Conservation (phyloP, 2,329 filamentous ascomycete genomes). For the Penicillium sp. region DNA sequence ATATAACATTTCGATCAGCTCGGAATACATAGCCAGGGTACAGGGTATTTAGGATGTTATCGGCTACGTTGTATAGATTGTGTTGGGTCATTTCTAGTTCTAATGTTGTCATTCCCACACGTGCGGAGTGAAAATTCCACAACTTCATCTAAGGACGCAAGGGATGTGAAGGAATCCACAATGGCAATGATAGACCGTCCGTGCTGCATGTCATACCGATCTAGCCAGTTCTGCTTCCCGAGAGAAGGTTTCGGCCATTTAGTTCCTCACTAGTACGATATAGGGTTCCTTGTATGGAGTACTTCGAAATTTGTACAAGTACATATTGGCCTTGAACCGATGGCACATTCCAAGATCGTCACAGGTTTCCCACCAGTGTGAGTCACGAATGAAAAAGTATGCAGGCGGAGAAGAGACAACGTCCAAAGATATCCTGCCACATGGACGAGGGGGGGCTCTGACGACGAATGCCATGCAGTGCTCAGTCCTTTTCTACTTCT, state of each 20-base stretch:
- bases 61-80: neutral
- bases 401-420: conserved; percentile 12
- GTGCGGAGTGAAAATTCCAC: conserved; percentile 11
- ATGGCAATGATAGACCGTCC: conserved; percentile 18
- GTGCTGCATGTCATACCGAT: conserved; percentile 27
- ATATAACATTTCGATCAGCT: neutral
- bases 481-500: conserved; percentile 11
- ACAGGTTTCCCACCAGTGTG: neutral
- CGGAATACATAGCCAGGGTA: neutral
- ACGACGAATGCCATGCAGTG: conserved; percentile 11
- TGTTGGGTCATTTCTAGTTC: neutral
- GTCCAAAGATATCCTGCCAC: conserved; percentile 22
- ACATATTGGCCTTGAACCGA: neutral
- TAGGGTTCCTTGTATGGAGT: neutral
- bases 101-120: conserved; percentile 6
- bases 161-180: conserved; percentile 15
- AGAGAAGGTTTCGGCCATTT: conserved; percentile 2
- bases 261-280: neutral
- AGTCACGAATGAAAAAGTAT: neutral
- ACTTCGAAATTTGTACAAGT: conserved; percentile 1
- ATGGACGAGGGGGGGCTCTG: conserved; percentile 9
- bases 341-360: neutral
- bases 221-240: conserved; percentile 5
- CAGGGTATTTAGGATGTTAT: neutral
- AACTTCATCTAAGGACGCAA: conserved; percentile 16